Conservation (phyloP, 1,284 basidiomycete genomes). For the Moesziomyces sp. region DNA sequence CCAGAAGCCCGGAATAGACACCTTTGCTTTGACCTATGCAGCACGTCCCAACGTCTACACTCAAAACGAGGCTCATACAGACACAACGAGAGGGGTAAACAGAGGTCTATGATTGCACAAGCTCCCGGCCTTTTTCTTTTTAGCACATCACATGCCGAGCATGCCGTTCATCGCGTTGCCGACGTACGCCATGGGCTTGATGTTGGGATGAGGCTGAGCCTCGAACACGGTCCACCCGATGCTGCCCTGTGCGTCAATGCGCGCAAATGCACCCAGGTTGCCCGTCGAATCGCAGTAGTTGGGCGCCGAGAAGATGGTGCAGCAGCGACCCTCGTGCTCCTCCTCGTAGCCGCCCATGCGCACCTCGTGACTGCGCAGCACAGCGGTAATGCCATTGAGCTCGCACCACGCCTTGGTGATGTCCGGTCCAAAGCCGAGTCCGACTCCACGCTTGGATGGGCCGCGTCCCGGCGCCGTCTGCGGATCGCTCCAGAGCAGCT, state of each 20-base stretch:
- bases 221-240: constrained; percentile 82
- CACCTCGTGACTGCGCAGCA: constrained; percentile 97
- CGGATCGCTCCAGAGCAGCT: constrained; percentile 79
- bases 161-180: constrained; percentile 58
- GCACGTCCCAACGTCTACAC: too few relatives aligned
- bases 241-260: constrained; percentile 80
- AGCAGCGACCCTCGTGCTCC: constrained; percentile 88
- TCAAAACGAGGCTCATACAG: too few relatives aligned
- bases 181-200: constrained; percentile 90
- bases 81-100: too few relatives aligned
- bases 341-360: constrained; percentile 86
- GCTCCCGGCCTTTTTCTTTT: neutral
- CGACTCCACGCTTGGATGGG: constrained; percentile 95
- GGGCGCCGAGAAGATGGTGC: constrained; percentile 75
- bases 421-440: constrained; percentile 88
- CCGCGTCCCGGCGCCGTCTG: constrained; percentile 90
- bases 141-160: constrained; percentile 30
- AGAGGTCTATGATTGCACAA: too few relatives aligned
- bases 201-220: constrained; percentile 84
- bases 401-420: constrained; percentile 79
- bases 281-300: constrained; percentile 68
- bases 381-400: constrained; percentile 84
- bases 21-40: too few relatives aligned
- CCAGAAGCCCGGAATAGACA: too few relatives aligned
- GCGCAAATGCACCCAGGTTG: constrained; percentile 70